Evolutionary conservation across 306 rosid species (phyloP).

Genomic region (Inga leiocalycina): DNA sequence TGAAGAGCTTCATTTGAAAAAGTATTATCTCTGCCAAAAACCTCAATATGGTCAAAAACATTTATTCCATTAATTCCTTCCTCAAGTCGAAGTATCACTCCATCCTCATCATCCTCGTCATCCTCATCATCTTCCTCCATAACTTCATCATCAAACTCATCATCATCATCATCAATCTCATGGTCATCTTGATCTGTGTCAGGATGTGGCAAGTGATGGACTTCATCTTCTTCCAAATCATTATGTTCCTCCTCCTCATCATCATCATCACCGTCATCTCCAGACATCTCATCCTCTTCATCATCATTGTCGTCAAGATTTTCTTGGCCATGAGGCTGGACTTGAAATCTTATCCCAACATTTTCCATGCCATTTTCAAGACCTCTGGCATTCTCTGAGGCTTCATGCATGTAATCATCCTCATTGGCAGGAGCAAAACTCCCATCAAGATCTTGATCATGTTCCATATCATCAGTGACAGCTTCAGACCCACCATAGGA

Average conservation of each 20-base stretch:
- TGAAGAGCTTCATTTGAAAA: constrained; percentile 88
- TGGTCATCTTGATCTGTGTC: constrained; percentile 95
- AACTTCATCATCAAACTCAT: constrained; percentile 88
- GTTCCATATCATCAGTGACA: constrained; percentile 95
- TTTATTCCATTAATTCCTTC: constrained; percentile 98
- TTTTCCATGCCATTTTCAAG: constrained; percentile 69
- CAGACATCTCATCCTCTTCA: constrained; percentile 95
- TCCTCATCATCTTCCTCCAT: constrained; percentile 90
- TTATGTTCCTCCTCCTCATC: constrained; percentile 87
- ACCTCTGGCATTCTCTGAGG: constrained; percentile 68
- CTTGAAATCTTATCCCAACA: constrained; percentile 70
- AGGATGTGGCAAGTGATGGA: constrained; percentile 86
- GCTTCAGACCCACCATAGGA: constrained; percentile 91
- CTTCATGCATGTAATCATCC: constrained; percentile 91
- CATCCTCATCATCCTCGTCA: constrained; percentile 94
- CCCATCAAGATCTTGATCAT: constrained; percentile 87
- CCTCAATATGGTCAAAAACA: constrained; percentile 95
- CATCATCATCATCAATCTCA: constrained; percentile 72
- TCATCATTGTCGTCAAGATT: constrained; percentile 87
- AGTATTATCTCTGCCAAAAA: constrained; percentile 82
- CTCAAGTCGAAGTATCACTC: constrained; percentile 88
- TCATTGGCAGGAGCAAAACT: constrained; percentile 68
- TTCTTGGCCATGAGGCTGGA: constrained; percentile 78
- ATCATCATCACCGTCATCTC: constrained; percentile 88
- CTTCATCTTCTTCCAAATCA: constrained; percentile 88